Conservation (phyloP, 2,329 filamentous ascomycete genomes). For the Westerdykella sp. region DNA sequence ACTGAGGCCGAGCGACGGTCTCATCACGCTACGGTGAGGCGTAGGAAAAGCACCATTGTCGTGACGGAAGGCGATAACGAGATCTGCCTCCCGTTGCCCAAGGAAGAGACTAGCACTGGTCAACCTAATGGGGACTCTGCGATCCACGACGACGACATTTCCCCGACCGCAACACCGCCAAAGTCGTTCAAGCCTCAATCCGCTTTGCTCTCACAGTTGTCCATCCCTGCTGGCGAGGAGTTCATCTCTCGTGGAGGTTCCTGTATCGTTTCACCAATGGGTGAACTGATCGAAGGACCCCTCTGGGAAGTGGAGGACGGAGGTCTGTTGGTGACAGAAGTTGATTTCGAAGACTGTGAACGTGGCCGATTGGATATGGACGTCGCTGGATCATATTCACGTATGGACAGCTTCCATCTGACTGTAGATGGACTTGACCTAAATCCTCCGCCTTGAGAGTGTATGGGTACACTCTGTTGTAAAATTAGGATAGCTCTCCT, state of each 20-base stretch:
- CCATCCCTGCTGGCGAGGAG: slow-evolving; percentile 32
- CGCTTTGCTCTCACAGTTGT: slow-evolving; percentile 6
- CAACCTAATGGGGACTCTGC: slow-evolving; percentile 15
- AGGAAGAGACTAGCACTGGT: slow-evolving; percentile 9
- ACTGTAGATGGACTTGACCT: slow-evolving; percentile 56
- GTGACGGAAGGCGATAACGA: slow-evolving; percentile 42
- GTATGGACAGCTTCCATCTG: slow-evolving; percentile 59
- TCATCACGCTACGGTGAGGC: slow-evolving; percentile 6
- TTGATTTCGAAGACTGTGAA: slow-evolving; percentile 84
- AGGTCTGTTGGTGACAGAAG: slow-evolving; percentile 62
- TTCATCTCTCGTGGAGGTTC: slow-evolving; percentile 72
- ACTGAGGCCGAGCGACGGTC: slow-evolving; percentile 3
- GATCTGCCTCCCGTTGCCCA: slow-evolving; percentile 39
- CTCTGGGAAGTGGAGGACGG: slow-evolving; percentile 71
- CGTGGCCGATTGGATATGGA: slow-evolving; percentile 77
- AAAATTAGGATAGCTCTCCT: no score
- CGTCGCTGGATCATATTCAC: slow-evolving; percentile 77
- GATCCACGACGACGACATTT: slow-evolving; percentile 12
- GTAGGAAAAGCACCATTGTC: slow-evolving; percentile 39
- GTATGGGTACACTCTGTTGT: no score
- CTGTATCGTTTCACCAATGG: slow-evolving; percentile 71
- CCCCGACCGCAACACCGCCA: slow-evolving; percentile 1
- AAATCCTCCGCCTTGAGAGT: slow-evolving; percentile 48
- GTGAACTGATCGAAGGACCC: slow-evolving; percentile 72
- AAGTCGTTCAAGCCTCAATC: neutral